Percentiles rank a stretch among this genome's conserved stretches.
Evolutionary conservation across 441 rosid genomes (phyloP).

Genomic region (Kokia cookei): DNA sequence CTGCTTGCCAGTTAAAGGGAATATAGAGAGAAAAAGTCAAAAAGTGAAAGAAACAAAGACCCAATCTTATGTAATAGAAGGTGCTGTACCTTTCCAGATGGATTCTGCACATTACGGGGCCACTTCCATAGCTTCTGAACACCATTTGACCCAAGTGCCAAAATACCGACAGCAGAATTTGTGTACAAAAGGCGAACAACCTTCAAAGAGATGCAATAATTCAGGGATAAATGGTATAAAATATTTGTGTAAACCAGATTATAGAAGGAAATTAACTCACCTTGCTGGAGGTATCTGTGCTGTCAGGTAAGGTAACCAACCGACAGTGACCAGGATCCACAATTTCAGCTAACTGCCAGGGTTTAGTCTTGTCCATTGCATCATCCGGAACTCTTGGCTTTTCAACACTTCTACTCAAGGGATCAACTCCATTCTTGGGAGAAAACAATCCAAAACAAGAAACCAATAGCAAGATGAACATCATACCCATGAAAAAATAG

Average conservation of each 20-base stretch:
- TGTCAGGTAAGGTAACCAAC: conserved; percentile 56
- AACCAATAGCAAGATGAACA: conserved; percentile 6
- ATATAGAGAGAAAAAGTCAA: not conserved
- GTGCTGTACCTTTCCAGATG: conserved; percentile 59
- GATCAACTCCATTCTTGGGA: conserved; percentile 71
- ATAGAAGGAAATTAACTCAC: conserved; percentile 27
- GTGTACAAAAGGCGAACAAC: conserved; percentile 83
- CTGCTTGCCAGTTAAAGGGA: conserved; percentile 1
- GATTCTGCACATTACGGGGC: conserved; percentile 73
- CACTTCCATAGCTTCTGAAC: conserved; percentile 90
- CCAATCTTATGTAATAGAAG: not conserved
- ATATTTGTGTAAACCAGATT: not conserved
- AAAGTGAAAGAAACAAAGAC: not conserved
- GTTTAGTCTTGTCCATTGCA: conserved; percentile 49
- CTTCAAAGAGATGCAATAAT: conserved; percentile 26
- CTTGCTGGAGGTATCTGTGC: conserved; percentile 67
- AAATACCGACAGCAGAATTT: conserved; percentile 73
- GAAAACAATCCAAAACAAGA: conserved; percentile 6
- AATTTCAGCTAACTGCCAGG: conserved; percentile 76
- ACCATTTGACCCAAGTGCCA: conserved; percentile 88
- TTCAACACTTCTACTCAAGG: conserved; percentile 50
- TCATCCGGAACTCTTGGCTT: conserved; percentile 62
- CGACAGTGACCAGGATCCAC: conserved; percentile 56
- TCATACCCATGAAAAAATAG: not conserved
- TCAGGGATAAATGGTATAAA: conserved; percentile 5